A percentile compares a stretch with the other conserved stretches of the same genome.
Conservation (phyloP, 2,329 filamentous ascomycete species). For the Cordyceps fumosorosea region DNA sequence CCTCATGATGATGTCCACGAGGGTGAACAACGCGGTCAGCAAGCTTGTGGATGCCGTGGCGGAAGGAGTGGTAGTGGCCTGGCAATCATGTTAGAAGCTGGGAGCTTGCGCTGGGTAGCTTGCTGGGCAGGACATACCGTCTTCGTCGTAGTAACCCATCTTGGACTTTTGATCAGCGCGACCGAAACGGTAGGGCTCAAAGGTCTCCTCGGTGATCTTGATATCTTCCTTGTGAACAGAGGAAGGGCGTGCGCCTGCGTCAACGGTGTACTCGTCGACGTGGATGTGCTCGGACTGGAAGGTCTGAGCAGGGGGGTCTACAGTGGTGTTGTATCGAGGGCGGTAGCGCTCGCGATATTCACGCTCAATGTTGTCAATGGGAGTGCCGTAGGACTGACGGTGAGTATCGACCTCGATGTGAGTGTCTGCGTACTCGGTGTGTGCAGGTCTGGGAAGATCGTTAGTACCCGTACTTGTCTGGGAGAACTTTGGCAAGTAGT, state of each 20-base stretch:
- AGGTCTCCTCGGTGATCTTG: slow-evolving; percentile 60
- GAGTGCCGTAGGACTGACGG: slow-evolving; percentile 40
- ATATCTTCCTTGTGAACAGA: slow-evolving; percentile 46
- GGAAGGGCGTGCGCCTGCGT: slow-evolving; percentile 29
- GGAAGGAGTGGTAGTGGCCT: slow-evolving; percentile 56
- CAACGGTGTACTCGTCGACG: slow-evolving; percentile 33
- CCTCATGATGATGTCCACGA: slow-evolving; percentile 42
- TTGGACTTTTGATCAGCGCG: slow-evolving; percentile 41
- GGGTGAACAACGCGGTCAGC: slow-evolving; percentile 48
- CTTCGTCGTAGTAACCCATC: slow-evolving; percentile 62
- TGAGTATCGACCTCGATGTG: slow-evolving; percentile 59
- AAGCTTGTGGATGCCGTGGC: slow-evolving; percentile 49
- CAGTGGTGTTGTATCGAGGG: slow-evolving; percentile 37
- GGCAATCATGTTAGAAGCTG: not conserved
- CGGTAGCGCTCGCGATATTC: slow-evolving; percentile 58
- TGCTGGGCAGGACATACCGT: slow-evolving; percentile 38
- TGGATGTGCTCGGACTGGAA: slow-evolving; percentile 23
- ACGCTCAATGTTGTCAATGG: slow-evolving; percentile 59
- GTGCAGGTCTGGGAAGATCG: slow-evolving; percentile 26
- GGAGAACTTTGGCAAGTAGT: no score
- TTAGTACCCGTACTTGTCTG: not conserved
- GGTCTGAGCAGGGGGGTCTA: slow-evolving; percentile 22
- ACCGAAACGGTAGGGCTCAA: slow-evolving; percentile 44
- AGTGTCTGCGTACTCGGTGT: slow-evolving; percentile 51
- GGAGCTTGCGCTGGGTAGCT: not conserved